Conservation (phyloP, 2,329 filamentous ascomycete genomes). For the Phialophora chinensis region DNA sequence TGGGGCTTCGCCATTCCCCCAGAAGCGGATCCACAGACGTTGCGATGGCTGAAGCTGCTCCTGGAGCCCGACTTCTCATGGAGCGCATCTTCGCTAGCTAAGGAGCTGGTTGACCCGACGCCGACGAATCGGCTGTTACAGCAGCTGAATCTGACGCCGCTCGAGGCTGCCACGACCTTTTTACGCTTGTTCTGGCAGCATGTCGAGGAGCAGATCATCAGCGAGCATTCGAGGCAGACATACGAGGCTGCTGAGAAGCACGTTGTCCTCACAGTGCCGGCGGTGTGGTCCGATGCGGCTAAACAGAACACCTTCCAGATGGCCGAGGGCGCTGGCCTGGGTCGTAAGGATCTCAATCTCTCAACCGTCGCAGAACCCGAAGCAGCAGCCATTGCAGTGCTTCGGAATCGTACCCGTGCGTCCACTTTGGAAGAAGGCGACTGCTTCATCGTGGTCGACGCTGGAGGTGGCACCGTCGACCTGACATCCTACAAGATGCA, state of each 20-base stretch:
- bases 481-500: conserved; percentile 6
- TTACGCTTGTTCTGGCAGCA: background rate
- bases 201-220: conserved; percentile 3
- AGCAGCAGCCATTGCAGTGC: background rate
- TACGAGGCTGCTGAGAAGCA: conserved; percentile 1
- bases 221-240: background rate
- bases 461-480: background rate
- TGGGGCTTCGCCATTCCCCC: background rate
- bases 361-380: conserved; percentile 1
- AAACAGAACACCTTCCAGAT: background rate
- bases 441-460: conserved; percentile 3
- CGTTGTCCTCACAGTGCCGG: background rate
- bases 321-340: background rate
- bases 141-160: background rate
- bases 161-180: background rate
- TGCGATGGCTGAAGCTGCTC: background rate
- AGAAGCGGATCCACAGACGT: background rate
- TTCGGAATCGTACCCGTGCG: background rate
- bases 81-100: background rate
- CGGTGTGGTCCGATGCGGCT: background rate
- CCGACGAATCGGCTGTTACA: background rate
- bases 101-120: background rate
- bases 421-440: background rate
- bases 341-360: background rate
- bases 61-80: conserved; percentile 2